Evolutionary conservation across 345 rosid species (phyloP).

Genomic region (Arabidopsis suecica): DNA sequence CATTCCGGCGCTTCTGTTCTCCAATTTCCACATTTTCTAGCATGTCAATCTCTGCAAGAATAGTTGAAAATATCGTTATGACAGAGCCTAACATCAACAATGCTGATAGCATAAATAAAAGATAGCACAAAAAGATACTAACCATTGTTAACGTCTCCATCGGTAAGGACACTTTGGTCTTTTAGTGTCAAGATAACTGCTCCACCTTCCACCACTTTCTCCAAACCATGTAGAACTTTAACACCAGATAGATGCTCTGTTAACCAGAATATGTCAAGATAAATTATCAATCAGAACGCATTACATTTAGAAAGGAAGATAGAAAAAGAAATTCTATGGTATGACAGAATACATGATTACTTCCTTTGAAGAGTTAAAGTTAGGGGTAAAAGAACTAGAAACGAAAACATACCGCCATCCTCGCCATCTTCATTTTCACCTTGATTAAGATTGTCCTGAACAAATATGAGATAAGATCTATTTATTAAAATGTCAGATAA

Average conservation of each 20-base stretch:
- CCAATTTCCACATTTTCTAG: slow-evolving; percentile 99
- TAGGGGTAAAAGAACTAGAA: slow-evolving; percentile 1
- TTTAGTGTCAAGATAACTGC: slow-evolving; percentile 94
- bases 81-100: slow-evolving; percentile 41
- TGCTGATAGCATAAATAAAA: slow-evolving; percentile 25
- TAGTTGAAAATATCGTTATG: slow-evolving; percentile 49
- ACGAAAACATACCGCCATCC: slow-evolving; percentile 46
- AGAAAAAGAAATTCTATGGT: slow-evolving; percentile 9
- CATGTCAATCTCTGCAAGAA: slow-evolving; percentile 84
- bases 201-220: slow-evolving; percentile 93
- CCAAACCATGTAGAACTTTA: slow-evolving; percentile 90
- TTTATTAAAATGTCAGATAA: slow-evolving; percentile 22
- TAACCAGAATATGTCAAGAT: slow-evolving; percentile 26
- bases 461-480: slow-evolving; percentile 23
- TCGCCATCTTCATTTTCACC: slow-evolving; percentile 78
- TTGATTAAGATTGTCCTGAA: slow-evolving; percentile 77
- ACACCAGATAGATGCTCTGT: slow-evolving; percentile 84
- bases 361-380: background rate
- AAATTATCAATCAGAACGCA: slow-evolving; percentile 30
- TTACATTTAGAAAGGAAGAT: slow-evolving; percentile 13
- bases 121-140: slow-evolving; percentile 39
- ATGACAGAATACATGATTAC: background rate
- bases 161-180: slow-evolving; percentile 86
- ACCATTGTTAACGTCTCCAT: slow-evolving; percentile 91
- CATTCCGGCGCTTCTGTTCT: slow-evolving; percentile 89